A percentile compares a stretch with the other conserved stretches of the same genome.
These are phyloP conservation scores for Ananas comosus DNA, from an alignment of 176 grass and related monocot species.

Conservation along the genomic window DNA sequence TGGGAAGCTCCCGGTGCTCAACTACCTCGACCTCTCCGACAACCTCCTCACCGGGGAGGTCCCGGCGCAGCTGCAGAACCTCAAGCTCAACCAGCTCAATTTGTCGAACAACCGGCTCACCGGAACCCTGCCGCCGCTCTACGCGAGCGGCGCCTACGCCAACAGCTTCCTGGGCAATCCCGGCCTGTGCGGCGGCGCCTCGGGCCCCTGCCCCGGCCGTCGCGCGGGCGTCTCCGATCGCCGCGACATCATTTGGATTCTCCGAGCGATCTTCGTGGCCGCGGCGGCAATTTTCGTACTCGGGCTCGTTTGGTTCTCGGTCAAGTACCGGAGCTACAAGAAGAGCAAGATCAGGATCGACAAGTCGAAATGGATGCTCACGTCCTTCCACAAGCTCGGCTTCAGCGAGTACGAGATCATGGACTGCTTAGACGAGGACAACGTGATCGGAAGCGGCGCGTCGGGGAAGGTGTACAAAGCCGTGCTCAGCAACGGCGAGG, in stretches of 20 bases:
- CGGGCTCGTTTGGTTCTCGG: slow-evolving; percentile 24
- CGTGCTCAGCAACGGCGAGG: slow-evolving; percentile 31
- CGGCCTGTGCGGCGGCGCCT: slow-evolving; percentile 36
- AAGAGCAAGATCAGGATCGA: neutral
- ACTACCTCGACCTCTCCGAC: slow-evolving; percentile 53
- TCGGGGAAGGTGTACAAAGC: slow-evolving; percentile 56
- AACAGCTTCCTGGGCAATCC: slow-evolving; percentile 84
- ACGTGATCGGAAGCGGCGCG: slow-evolving; percentile 43
- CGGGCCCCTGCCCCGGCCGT: slow-evolving; percentile 8
- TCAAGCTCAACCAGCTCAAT: slow-evolving; percentile 43
- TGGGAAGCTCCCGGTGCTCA: slow-evolving; percentile 26
- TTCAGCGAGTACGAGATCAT: slow-evolving; percentile 47
- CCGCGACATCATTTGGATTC: neutral
- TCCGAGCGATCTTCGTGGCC: slow-evolving; percentile 2
- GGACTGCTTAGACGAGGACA: slow-evolving; percentile 42
- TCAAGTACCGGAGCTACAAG: slow-evolving; percentile 27
- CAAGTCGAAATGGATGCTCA: slow-evolving; percentile 33
- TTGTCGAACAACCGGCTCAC: slow-evolving; percentile 61
- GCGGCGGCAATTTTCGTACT: slow-evolving; percentile 14
- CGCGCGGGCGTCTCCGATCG: neutral
- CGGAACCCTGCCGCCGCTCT: slow-evolving; percentile 38
- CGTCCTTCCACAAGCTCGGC: slow-evolving; percentile 54
- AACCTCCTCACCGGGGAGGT: slow-evolving; percentile 57
- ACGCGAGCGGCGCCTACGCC: neutral
- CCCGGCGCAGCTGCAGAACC: slow-evolving; percentile 35